These are phyloP conservation scores for Candida pseudofarinosa DNA, from an alignment of 805 yeast genomes.

Conservation along the genomic window DNA sequence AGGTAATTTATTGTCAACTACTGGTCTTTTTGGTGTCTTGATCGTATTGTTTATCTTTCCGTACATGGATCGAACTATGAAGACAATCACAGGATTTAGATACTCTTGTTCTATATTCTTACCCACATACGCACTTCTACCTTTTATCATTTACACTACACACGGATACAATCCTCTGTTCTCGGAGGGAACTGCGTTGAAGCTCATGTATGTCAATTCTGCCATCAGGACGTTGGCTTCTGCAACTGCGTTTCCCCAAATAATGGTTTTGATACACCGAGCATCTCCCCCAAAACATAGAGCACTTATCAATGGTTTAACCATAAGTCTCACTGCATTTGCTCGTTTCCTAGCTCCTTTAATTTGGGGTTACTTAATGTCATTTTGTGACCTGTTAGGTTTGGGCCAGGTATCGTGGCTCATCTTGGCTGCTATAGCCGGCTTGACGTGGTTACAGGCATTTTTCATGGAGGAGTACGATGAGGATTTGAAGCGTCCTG, in stretches of 20 bases:
- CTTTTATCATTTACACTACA: constrained; percentile 45
- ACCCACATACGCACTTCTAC: constrained; percentile 41
- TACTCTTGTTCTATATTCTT: constrained; percentile 40
- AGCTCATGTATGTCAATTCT: constrained; percentile 24
- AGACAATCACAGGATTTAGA: constrained; percentile 43
- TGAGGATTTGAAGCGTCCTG: constrained; percentile 13
- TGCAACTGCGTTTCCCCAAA: constrained; percentile 50
- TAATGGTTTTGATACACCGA: constrained; percentile 50
- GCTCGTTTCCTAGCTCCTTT: constrained; percentile 59
- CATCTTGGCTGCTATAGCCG: constrained; percentile 20
- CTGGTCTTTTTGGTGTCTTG: constrained; percentile 52
- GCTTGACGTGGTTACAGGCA: constrained; percentile 16
- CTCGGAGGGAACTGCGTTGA: constrained; percentile 16
- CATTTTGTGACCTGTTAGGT: constrained; percentile 21
- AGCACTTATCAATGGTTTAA: constrained; percentile 56
- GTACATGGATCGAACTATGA: constrained; percentile 43
- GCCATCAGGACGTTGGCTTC: constrained; percentile 30
- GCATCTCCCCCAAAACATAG: constrained; percentile 51
- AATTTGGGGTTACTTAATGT: constrained; percentile 46
- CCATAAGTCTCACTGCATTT: constrained; percentile 49
- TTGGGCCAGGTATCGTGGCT: constrained; percentile 31
- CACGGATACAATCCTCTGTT: constrained; percentile 26
- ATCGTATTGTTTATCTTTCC: constrained; percentile 51
- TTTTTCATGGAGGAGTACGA: constrained; percentile 23
- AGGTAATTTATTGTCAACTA: constrained; percentile 47